A percentile compares a stretch with the other conserved stretches of the same genome.
Conservation (phyloP, 2,329 filamentous ascomycete genomes). For the Mollisia scopiformis region DNA sequence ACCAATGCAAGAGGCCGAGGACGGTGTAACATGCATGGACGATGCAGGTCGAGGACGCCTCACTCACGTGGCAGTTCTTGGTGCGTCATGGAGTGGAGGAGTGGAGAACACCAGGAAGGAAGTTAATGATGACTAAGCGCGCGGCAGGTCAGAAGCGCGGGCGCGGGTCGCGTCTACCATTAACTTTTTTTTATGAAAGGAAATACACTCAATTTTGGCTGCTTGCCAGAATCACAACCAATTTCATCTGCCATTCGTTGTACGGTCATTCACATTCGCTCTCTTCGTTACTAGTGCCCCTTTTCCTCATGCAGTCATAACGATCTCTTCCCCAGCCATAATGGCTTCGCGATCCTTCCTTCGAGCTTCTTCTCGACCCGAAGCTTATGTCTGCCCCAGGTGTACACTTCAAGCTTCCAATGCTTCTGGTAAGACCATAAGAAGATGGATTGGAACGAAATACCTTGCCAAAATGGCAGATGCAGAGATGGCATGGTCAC, state of each 20-base stretch:
- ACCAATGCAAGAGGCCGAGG: neutral
- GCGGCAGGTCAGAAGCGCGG: no score
- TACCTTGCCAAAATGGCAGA: constrained; percentile 40
- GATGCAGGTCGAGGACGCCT: neutral
- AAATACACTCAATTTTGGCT: no score
- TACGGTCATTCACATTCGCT: neutral
- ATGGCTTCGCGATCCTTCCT: constrained; percentile 35
- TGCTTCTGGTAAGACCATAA: constrained; percentile 14
- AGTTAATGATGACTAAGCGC: no score
- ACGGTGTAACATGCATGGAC: constrained; percentile 5
- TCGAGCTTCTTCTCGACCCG: constrained; percentile 25
- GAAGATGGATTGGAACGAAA: constrained; percentile 34
- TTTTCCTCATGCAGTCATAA: neutral
- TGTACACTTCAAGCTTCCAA: constrained; percentile 31
- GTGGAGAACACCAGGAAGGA: neutral
- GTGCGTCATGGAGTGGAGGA: neutral
- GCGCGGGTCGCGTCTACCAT: neutral
- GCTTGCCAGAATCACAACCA: no score
- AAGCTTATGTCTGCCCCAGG: constrained; percentile 35
- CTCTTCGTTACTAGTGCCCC: neutral
- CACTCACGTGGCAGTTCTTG: neutral
- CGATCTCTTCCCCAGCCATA: constrained; percentile 10
- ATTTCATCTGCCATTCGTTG: neutral
- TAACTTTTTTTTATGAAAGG: neutral
- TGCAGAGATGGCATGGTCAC: constrained; percentile 48